Conservation (phyloP, 139 green algal genomes). For the Bryopsis sp. region DNA sequence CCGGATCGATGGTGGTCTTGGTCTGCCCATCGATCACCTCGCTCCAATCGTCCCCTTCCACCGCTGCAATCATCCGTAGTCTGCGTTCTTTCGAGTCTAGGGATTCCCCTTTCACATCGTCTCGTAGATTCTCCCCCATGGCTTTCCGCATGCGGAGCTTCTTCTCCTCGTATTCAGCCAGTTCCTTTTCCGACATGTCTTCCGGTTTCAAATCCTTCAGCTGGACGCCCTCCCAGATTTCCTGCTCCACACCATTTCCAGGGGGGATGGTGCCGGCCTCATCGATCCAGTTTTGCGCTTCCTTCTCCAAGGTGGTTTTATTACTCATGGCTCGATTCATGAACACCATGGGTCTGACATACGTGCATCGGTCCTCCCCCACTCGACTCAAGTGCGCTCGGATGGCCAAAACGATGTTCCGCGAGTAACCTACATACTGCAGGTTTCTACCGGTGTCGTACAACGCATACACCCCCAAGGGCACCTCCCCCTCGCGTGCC, state of each 20-base stretch:
- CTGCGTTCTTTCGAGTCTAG: constrained; percentile 33
- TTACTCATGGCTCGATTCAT: constrained; percentile 70
- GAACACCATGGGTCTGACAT: constrained; percentile 60
- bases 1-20: constrained; percentile 26
- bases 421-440: constrained; percentile 77
- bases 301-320: constrained; percentile 46
- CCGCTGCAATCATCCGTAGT: constrained; percentile 44
- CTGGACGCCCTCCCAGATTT: constrained; percentile 45
- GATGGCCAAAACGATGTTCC: constrained; percentile 72
- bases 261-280: constrained; percentile 54
- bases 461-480: constrained; percentile 74
- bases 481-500: constrained; percentile 50
- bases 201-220: neutral
- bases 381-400: constrained; percentile 47
- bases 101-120: constrained; percentile 42
- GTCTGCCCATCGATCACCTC: constrained; percentile 73
- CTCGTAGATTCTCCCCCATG: constrained; percentile 56
- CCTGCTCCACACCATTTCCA: constrained; percentile 54
- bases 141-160: constrained; percentile 62
- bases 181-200: constrained; percentile 44
- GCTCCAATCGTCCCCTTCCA: constrained; percentile 74
- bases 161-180: constrained; percentile 70
- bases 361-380: constrained; percentile 41
- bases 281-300: constrained; percentile 55
- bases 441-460: constrained; percentile 50